Percentiles rank a stretch among this genome's conserved stretches.
Conservation (phyloP, 805 yeast genomes). For the Kuraishia molischiana region DNA sequence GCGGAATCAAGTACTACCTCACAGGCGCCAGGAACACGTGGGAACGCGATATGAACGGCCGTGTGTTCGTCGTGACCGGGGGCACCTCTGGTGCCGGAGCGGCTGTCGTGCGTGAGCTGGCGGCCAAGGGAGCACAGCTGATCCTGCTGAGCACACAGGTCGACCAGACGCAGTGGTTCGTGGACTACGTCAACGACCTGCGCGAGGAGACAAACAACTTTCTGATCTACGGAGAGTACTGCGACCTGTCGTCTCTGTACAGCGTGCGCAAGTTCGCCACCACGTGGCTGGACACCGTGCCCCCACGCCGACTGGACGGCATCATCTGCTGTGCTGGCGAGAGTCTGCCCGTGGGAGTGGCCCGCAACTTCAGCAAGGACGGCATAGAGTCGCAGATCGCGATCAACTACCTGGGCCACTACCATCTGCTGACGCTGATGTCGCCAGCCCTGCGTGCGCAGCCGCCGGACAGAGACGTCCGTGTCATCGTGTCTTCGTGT, state of each 20-base stretch:
- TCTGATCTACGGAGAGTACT: slow-evolving; percentile 82
- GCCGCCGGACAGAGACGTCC: slow-evolving; percentile 90
- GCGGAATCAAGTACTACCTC: slow-evolving; percentile 58
- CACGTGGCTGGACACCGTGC: slow-evolving; percentile 82
- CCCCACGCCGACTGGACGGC: slow-evolving; percentile 88
- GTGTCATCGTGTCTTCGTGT: slow-evolving; percentile 75
- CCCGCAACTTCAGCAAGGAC: slow-evolving; percentile 62
- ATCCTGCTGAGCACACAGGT: slow-evolving; percentile 53
- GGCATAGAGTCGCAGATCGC: slow-evolving; percentile 86
- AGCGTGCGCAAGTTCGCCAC: slow-evolving; percentile 88
- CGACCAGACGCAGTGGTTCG: slow-evolving; percentile 54
- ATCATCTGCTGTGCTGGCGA: slow-evolving; percentile 84
- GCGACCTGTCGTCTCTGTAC: slow-evolving; percentile 66
- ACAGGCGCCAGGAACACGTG: slow-evolving; percentile 79
- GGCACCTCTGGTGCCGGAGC: slow-evolving; percentile 93
- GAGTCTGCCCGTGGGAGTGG: slow-evolving; percentile 55
- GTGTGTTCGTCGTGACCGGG: slow-evolving; percentile 79
- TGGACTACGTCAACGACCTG: slow-evolving; percentile 72
- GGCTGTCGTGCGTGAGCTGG: slow-evolving; percentile 62
- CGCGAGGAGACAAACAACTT: slow-evolving; percentile 61
- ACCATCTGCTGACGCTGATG: slow-evolving; percentile 67
- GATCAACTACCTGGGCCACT: slow-evolving; percentile 72
- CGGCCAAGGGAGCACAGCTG: slow-evolving; percentile 77
- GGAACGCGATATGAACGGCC: slow-evolving; percentile 90
- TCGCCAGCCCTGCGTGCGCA: slow-evolving; percentile 83